These are phyloP conservation scores for Anthostomella pinea DNA, from an alignment of 2,329 filamentous ascomycete genomes.

Conservation along the genomic window DNA sequence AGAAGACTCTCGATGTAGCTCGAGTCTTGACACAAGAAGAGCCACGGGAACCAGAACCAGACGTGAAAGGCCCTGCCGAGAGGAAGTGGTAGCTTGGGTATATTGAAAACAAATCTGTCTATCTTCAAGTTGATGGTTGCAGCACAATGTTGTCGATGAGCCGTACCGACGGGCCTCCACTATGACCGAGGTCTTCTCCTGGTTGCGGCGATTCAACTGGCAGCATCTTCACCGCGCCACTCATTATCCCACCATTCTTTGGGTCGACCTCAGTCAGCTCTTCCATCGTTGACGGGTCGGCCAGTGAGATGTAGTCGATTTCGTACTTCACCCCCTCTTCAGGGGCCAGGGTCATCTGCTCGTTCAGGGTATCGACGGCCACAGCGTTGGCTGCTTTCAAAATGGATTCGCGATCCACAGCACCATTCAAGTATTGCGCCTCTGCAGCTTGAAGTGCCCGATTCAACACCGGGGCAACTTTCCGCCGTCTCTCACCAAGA, in stretches of 20 bases:
- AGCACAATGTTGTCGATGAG: conserved; percentile 93
- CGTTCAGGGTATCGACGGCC: conserved; percentile 49
- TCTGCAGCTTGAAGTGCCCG: conserved; percentile 70
- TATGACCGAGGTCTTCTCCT: conserved; percentile 73
- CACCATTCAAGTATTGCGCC: conserved; percentile 55
- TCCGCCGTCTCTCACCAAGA: conserved; percentile 71
- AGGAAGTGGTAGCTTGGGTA: not conserved
- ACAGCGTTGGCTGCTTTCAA: conserved; percentile 67
- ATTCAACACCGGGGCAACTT: conserved; percentile 69
- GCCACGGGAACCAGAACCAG: not conserved
- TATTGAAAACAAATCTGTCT: conserved; percentile 12
- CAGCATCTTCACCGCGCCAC: conserved; percentile 86
- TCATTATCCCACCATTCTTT: conserved; percentile 74
- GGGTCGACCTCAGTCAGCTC: conserved; percentile 73
- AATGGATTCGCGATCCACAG: conserved; percentile 60
- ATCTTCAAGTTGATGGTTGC: conserved; percentile 34
- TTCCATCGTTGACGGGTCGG: conserved; percentile 78
- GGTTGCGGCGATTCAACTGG: conserved; percentile 68
- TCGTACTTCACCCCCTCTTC: conserved; percentile 68
- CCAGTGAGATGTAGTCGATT: conserved; percentile 88
- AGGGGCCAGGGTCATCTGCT: conserved; percentile 60
- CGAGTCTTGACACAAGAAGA: conserved; percentile 2
- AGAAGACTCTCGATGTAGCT: conserved; percentile 9
- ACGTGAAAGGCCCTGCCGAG: not conserved
- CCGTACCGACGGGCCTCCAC: conserved; percentile 71